These are phyloP conservation scores for Trametes cinnabarina DNA, from an alignment of 768 basidiomycete genomes.

Conservation along the genomic window DNA sequence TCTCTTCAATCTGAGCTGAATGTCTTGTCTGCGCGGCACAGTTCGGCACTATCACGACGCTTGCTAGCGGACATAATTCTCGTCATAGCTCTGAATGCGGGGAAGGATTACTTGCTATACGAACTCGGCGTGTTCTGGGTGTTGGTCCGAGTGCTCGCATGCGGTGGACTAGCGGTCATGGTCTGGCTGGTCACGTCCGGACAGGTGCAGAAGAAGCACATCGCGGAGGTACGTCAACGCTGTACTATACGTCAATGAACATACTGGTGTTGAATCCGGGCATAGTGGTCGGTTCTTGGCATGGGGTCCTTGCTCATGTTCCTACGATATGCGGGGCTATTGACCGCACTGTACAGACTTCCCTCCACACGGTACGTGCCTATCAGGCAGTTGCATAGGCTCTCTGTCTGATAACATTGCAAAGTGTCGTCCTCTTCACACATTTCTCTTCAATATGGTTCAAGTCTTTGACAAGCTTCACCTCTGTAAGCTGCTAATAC, in stretches of 20 bases:
- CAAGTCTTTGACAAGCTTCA: slow-evolving; percentile 46
- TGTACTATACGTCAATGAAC: no score
- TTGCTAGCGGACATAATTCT: slow-evolving; percentile 62
- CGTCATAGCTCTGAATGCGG: slow-evolving; percentile 57
- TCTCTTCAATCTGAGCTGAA: slow-evolving; percentile 13
- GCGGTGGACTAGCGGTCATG: slow-evolving; percentile 64
- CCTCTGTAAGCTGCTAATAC: slow-evolving; percentile 40
- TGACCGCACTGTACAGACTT: slow-evolving; percentile 66
- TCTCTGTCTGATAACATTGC: neutral
- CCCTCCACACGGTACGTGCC: slow-evolving; percentile 59
- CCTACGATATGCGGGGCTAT: slow-evolving; percentile 63
- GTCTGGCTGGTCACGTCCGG: slow-evolving; percentile 59
- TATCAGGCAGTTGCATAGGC: neutral
- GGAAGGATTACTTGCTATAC: slow-evolving; percentile 65
- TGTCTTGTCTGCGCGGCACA: slow-evolving; percentile 18
- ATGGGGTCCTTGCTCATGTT: slow-evolving; percentile 61
- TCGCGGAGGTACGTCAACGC: slow-evolving; percentile 52
- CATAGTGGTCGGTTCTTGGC: slow-evolving; percentile 69
- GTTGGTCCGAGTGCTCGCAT: slow-evolving; percentile 67
- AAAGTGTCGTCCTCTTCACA: slow-evolving; percentile 64
- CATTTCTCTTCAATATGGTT: slow-evolving; percentile 73
- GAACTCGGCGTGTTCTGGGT: slow-evolving; percentile 78
- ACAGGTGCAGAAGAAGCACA: slow-evolving; percentile 50
- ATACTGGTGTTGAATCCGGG: no score
- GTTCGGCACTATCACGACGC: slow-evolving; percentile 52